Conservation (phyloP, 306 rosid species). For the Casuarina cunninghamiana region DNA sequence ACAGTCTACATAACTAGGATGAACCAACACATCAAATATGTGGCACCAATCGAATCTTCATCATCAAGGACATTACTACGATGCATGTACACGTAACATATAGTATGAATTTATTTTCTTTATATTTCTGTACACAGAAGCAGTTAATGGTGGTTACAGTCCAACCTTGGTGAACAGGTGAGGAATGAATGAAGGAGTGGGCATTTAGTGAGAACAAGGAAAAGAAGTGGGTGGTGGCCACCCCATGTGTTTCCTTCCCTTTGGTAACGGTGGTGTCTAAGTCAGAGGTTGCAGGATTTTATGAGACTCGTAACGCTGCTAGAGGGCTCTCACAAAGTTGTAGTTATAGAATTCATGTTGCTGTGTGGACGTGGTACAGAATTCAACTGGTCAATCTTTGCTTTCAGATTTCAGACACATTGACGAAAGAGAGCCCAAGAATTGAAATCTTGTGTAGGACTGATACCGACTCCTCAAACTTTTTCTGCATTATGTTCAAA, state of each 20-base stretch:
- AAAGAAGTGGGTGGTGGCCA: constrained; percentile 43
- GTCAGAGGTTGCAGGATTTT: constrained; percentile 45
- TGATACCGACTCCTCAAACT: background rate
- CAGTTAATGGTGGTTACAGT: background rate
- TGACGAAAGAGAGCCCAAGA: constrained; percentile 22
- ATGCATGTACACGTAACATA: background rate
- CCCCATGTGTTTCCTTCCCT: constrained; percentile 63
- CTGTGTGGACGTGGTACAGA: constrained; percentile 33
- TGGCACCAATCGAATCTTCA: too few species aligned
- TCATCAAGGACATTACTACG: too few species aligned
- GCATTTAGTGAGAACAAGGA: constrained; percentile 29
- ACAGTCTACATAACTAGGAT: too few species aligned
- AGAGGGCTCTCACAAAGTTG: constrained; percentile 33
- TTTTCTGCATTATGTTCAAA: constrained; percentile 1
- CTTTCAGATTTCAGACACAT: constrained; percentile 25
- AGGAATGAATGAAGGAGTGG: constrained; percentile 53
- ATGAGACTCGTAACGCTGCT: constrained; percentile 46
- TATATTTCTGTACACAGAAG: background rate
- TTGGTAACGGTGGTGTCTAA: constrained; percentile 39
- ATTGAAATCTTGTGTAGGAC: constrained; percentile 9
- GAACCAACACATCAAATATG: too few species aligned
- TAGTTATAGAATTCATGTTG: constrained; percentile 46
- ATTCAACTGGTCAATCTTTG: constrained; percentile 36
- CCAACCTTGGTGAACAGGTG: background rate
- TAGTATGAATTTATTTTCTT: background rate